Base-by-base conservation (phyloP, 139 green algal species). In the Chlorella sp. region DNA sequence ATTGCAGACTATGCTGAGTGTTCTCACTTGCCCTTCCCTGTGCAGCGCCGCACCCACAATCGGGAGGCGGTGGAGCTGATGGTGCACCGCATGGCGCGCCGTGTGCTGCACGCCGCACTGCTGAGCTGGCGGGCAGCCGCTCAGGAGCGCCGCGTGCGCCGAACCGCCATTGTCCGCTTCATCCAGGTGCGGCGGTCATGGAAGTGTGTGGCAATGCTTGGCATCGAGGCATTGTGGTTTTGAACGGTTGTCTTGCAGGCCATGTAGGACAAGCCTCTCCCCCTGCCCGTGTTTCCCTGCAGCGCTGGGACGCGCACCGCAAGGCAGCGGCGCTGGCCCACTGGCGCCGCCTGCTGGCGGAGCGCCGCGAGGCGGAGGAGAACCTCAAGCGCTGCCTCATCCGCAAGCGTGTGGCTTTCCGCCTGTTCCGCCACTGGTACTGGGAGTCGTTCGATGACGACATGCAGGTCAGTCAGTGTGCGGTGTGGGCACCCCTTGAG, bases 361-460 rank as follows among this genome's bases (percentile, higher is more conserved):
- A 87, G 22, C n/a, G 68, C 20, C n/a, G 58, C 34, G 60, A 62
- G 32, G 68, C 68, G 1, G 34, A 51, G 2, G 84, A 91, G 19
- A 81, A 84, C 54, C 77, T 92, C 62, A 60, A 79, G 14, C 76
- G 74, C 43, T 95, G 92, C 87, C 89, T 96, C 64, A 90, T 87
- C 43, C 90, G 89, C 84, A 94, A 95, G 84, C 84, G 83, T 32
- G 88, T 93, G 41, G 89, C 91, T n/a, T 94, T 94, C 76, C 48
- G 77, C 69, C 89, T 90, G 41, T 96, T 94, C 89, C 90, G 91
- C 73, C 80, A 88, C 43, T 95, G 91, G 89, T 96, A 96, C 89
- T 96, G 93, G 93, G 90, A 95, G 43, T 84, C 77, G 28, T 94
- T 96, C 76, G 92, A 95, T 76, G 81, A 92, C 28, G 90, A 95